phyloP scores from a whole-genome alignment of 176 grass and related monocot species.

The Neostapfia colusana region DNA sequence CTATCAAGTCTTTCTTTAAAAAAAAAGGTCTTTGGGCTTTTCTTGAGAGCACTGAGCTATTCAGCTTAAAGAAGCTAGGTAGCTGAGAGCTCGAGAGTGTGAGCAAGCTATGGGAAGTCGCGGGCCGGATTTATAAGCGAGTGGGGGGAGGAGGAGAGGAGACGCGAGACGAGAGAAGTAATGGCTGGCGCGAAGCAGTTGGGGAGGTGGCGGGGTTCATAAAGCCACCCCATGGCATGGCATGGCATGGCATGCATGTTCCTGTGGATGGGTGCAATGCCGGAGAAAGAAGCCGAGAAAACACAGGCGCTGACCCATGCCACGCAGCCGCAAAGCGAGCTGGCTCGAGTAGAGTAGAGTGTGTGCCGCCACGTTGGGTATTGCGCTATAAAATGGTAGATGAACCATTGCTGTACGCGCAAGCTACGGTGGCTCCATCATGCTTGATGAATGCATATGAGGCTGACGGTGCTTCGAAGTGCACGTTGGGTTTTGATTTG shows the following conservation, averaged over 20 bases:
- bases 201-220: constrained; percentile 39
- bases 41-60: not conserved
- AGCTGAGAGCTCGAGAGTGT: not conserved
- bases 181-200: constrained; percentile 32
- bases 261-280: not conserved
- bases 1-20: not conserved
- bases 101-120: not conserved
- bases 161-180: not conserved
- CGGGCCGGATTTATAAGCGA: constrained; percentile 33
- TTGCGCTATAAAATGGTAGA: not conserved
- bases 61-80: too few relatives aligned
- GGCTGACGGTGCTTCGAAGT: too few relatives aligned
- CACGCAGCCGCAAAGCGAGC: not conserved
- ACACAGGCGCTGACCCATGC: not conserved
- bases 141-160: not conserved
- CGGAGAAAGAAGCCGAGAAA: not conserved
- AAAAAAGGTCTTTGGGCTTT: too few relatives aligned
- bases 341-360: not conserved
- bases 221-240: not conserved
- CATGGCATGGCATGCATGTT: constrained; percentile 8
- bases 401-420: not conserved
- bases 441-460: not conserved
- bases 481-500: too few relatives aligned
- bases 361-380: not conserved
- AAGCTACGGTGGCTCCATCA: not conserved